phyloP scores from a whole-genome alignment of 257 asterid genomes.

The Voacanga thouarsii region DNA sequence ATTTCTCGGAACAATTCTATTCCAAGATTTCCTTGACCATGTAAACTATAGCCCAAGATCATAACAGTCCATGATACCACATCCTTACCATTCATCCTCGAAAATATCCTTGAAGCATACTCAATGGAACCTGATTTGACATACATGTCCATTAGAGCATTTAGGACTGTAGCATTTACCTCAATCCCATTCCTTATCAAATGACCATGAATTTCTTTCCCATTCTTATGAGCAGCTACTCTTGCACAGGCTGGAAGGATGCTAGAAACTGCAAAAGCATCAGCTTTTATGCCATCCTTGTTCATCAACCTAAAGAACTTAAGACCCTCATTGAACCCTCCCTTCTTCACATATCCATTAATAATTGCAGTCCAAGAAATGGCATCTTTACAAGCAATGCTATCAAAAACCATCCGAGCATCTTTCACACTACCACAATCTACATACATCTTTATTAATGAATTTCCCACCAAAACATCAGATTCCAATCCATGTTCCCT shows the following conservation, averaged over 20 bases:
- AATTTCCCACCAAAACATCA: constrained; percentile 27
- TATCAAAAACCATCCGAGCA: constrained; percentile 31
- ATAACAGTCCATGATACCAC: constrained; percentile 32
- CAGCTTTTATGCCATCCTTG: constrained; percentile 22
- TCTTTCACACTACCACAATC: constrained; percentile 31
- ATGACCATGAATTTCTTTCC: constrained; percentile 30
- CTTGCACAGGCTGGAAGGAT: constrained; percentile 37
- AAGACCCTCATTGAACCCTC: constrained; percentile 32
- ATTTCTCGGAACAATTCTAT: constrained; percentile 19
- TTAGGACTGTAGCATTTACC: constrained; percentile 18
- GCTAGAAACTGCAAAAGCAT: constrained; percentile 26
- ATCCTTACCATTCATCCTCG: constrained; percentile 21
- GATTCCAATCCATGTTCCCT: constrained; percentile 20
- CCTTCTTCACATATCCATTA: constrained; percentile 28
- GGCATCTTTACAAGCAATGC: constrained; percentile 25
- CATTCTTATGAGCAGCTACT: constrained; percentile 30
- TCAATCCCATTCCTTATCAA: constrained; percentile 25
- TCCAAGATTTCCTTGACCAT: constrained; percentile 29
- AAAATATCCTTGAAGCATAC: constrained; percentile 27
- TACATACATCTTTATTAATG: constrained; percentile 32
- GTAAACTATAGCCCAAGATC: constrained; percentile 28
- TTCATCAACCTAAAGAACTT: constrained; percentile 31
- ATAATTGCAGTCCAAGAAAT: constrained; percentile 34
- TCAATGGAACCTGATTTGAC: constrained; percentile 32
- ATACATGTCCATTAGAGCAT: constrained; percentile 34